Evolutionary conservation across 2,329 filamentous ascomycete genomes (phyloP).

Genomic region (Xylaria sp.): DNA sequence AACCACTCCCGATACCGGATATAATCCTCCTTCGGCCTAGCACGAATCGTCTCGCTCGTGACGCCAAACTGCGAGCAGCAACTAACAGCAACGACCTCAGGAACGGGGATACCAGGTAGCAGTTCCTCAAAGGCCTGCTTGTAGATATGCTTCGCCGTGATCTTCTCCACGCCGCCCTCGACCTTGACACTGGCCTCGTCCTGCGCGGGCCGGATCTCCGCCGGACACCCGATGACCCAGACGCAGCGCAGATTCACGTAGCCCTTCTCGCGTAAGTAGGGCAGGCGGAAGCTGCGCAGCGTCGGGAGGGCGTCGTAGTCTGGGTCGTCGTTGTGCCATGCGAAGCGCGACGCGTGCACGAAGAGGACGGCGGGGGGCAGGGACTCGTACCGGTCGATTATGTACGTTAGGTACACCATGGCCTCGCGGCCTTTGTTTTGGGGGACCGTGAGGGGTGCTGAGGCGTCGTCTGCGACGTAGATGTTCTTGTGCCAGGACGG

Average conservation of each 20-base stretch:
- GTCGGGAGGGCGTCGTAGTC: slow-evolving; percentile 65
- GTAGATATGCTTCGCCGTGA: slow-evolving; percentile 57
- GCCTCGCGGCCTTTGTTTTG: slow-evolving; percentile 64
- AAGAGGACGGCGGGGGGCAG: slow-evolving; percentile 60
- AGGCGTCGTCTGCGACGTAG: slow-evolving; percentile 65
- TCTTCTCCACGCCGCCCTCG: slow-evolving; percentile 52
- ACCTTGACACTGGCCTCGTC: slow-evolving; percentile 48
- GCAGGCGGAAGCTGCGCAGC: slow-evolving; percentile 60
- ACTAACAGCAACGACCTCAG: slow-evolving; percentile 63
- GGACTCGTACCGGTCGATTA: slow-evolving; percentile 61
- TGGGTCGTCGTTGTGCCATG: slow-evolving; percentile 66
- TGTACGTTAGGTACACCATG: slow-evolving; percentile 65
- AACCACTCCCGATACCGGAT: slow-evolving; percentile 69
- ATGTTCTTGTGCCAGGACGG: slow-evolving; percentile 63
- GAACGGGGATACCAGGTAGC: slow-evolving; percentile 57
- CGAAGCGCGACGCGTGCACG: slow-evolving; percentile 59
- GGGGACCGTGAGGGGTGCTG: slow-evolving; percentile 60
- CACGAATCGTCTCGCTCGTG: slow-evolving; percentile 62
- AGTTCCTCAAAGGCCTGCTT: slow-evolving; percentile 57
- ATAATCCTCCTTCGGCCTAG: slow-evolving; percentile 64
- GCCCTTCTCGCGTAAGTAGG: slow-evolving; percentile 63
- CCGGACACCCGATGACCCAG: slow-evolving; percentile 67
- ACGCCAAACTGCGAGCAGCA: slow-evolving; percentile 76
- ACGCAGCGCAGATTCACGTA: slow-evolving; percentile 72
- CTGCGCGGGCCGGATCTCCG: slow-evolving; percentile 57